These are phyloP conservation scores for Beauveria caledonica DNA, from an alignment of 2,329 filamentous ascomycete species.

Conservation along the genomic window DNA sequence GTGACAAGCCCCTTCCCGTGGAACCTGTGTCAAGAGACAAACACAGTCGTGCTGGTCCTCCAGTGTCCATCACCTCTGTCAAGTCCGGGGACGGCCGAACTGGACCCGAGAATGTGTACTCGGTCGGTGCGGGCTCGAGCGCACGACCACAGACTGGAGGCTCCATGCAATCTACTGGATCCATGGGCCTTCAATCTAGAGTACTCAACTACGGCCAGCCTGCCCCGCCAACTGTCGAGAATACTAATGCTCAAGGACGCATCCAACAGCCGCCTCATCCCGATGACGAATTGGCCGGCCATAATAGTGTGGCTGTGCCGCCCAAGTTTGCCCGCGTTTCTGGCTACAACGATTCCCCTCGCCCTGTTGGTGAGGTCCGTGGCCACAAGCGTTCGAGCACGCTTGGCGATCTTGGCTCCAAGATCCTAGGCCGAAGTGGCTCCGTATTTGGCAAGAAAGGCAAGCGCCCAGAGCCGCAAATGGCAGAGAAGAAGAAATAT, in stretches of 20 bases:
- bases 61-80: slow-evolving; percentile 11
- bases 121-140: slow-evolving; percentile 34
- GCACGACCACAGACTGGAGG: slow-evolving; percentile 71
- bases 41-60: slow-evolving; percentile 8
- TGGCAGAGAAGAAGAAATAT: slow-evolving; percentile 67
- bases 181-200: slow-evolving; percentile 59
- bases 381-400: slow-evolving; percentile 65
- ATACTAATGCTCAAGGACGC: slow-evolving; percentile 80
- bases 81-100: slow-evolving; percentile 22
- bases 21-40: slow-evolving; percentile 37
- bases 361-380: slow-evolving; percentile 34
- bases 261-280: slow-evolving; percentile 64
- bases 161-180: slow-evolving; percentile 60
- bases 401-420: slow-evolving; percentile 74
- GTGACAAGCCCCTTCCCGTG: slow-evolving; percentile 52
- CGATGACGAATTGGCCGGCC: slow-evolving; percentile 56
- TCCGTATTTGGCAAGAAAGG: slow-evolving; percentile 65
- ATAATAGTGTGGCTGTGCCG: slow-evolving; percentile 52
- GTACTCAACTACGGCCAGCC: slow-evolving; percentile 69
- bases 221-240: slow-evolving; percentile 74
- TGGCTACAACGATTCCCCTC: slow-evolving; percentile 47
- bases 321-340: slow-evolving; percentile 51
- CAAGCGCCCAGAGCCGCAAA: slow-evolving; percentile 37
- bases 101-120: slow-evolving; percentile 32
- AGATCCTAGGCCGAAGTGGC: slow-evolving; percentile 74